phyloP scores from a whole-genome alignment of 225 moss, liverwort and hornwort genomes.

The Marchantia paleacea region DNA sequence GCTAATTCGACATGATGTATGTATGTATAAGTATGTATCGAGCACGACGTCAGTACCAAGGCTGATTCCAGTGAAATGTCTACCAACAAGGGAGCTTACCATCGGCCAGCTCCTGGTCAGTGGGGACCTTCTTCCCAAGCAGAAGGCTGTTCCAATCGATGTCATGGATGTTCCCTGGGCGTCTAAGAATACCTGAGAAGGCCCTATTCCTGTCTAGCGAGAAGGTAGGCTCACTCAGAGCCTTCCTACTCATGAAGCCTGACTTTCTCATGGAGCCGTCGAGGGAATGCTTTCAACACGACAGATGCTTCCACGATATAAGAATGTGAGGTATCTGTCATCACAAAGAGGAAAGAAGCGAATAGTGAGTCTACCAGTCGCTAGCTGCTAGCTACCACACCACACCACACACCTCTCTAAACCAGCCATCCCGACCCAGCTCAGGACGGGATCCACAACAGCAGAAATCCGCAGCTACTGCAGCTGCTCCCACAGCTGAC shows the following conservation, averaged over 20 bases:
- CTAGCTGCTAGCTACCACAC: background rate
- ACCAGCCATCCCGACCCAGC: background rate
- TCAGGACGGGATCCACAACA: background rate
- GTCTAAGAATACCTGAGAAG: conserved; percentile 23
- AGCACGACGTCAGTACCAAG: background rate
- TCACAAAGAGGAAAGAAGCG: background rate
- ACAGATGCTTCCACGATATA: conserved; percentile 25
- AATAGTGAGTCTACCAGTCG: conserved; percentile 17
- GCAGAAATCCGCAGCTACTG: too few relatives aligned
- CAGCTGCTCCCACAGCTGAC: too few relatives aligned
- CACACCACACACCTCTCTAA: background rate
- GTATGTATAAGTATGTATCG: too few relatives aligned
- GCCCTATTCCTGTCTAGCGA: conserved; percentile 44
- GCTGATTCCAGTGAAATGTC: background rate
- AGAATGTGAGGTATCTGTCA: conserved; percentile 32
- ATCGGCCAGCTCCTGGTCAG: conserved; percentile 41
- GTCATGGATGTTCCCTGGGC: conserved; percentile 29
- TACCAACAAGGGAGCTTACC: conserved; percentile 24
- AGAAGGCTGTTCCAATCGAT: conserved; percentile 51
- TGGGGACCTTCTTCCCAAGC: conserved; percentile 36
- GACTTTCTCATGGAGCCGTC: conserved; percentile 29
- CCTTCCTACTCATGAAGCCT: conserved; percentile 39
- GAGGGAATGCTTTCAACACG: background rate
- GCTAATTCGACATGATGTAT: background rate
- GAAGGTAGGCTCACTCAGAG: conserved; percentile 39